Evolutionary conservation across 768 basidiomycete species (phyloP).

Genomic region (Trametes punicea): DNA sequence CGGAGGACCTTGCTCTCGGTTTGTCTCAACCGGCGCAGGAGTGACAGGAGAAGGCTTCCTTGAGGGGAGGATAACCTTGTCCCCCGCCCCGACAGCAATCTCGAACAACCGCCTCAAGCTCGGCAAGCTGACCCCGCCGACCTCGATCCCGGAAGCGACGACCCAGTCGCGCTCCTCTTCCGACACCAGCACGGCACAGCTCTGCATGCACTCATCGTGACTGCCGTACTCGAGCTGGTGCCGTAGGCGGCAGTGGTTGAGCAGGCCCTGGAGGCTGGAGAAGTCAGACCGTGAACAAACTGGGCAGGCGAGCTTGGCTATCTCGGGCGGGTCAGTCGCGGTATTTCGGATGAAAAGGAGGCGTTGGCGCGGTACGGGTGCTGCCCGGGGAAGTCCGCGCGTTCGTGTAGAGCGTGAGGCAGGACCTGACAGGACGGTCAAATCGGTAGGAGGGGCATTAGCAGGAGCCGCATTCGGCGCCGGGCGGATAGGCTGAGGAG

Average conservation of each 20-base stretch:
- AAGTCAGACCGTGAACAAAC: slow-evolving; percentile 46
- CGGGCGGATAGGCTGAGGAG: background rate
- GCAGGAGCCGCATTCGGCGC: background rate
- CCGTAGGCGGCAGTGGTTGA: slow-evolving; percentile 51
- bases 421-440: background rate
- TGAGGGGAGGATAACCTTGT: slow-evolving; percentile 16
- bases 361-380: slow-evolving; percentile 30
- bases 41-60: slow-evolving; percentile 2
- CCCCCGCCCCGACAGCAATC: slow-evolving; percentile 41
- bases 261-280: slow-evolving; percentile 48
- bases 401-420: slow-evolving; percentile 17
- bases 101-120: slow-evolving; percentile 48
- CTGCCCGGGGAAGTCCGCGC: slow-evolving; percentile 17
- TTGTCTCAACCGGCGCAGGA: background rate
- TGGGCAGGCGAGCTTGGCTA: slow-evolving; percentile 40
- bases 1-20: background rate
- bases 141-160: slow-evolving; percentile 37
- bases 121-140: slow-evolving; percentile 41
- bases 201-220: slow-evolving; percentile 49
- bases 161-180: slow-evolving; percentile 35
- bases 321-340: slow-evolving; percentile 29
- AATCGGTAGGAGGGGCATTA: background rate
- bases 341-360: slow-evolving; percentile 40
- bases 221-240: slow-evolving; percentile 47
- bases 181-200: slow-evolving; percentile 38